A percentile compares a stretch with the other conserved stretches of the same genome.
Evolutionary conservation across 305 asterid species (phyloP).

Genomic region (Fraxinus paxiana): DNA sequence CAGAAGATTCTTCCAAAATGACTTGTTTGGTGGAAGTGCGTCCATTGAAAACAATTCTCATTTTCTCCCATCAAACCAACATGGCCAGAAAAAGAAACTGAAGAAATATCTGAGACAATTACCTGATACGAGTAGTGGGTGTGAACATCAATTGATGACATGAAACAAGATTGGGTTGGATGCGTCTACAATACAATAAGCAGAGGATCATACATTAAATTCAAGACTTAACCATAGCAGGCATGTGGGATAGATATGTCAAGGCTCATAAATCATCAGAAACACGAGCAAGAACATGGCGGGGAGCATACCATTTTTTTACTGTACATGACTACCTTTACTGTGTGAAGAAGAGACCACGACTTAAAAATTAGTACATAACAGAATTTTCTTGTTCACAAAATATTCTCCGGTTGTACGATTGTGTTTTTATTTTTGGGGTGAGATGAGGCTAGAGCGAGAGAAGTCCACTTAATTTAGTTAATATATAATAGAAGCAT

Average conservation of each 20-base stretch:
- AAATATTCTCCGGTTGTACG: neutral
- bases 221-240: neutral
- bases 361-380: neutral
- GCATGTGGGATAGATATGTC: neutral
- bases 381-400: neutral
- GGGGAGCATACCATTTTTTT: neutral
- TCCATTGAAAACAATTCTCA: neutral
- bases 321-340: neutral
- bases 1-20: neutral
- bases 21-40: neutral
- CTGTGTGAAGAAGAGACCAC: neutral
- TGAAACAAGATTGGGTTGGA: slow-evolving; percentile 97
- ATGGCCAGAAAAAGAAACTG: neutral
- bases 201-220: slow-evolving; percentile 23
- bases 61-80: neutral
- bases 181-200: slow-evolving; percentile 69
- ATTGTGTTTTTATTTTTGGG: neutral
- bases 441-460: neutral
- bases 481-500: neutral
- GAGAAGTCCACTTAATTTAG: neutral
- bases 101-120: slow-evolving; percentile 13
- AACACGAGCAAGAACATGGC: neutral
- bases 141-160: slow-evolving; percentile 96
- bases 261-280: neutral
- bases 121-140: slow-evolving; percentile 98